Percentiles rank a stretch among this genome's conserved stretches.
Conservation (phyloP, 73 alveolate genomes). For the Paramecium octaurelia region DNA sequence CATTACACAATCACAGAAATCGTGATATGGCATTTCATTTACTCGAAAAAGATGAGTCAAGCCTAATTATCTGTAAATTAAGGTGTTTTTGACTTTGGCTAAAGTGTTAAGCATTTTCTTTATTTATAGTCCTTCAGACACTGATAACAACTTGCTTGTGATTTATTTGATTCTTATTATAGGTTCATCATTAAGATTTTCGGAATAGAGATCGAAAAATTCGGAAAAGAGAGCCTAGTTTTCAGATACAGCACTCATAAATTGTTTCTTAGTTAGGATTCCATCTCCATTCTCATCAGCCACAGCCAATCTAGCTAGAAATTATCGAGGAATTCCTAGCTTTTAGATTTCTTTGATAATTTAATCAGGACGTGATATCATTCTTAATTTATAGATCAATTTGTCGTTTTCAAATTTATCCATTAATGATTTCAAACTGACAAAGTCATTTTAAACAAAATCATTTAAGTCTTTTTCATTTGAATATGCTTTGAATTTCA, state of each 20-base stretch:
- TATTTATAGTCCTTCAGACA: background rate
- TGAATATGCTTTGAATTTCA: conserved; percentile 22
- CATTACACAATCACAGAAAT: background rate
- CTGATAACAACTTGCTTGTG: background rate
- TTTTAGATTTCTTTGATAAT: conserved; percentile 37
- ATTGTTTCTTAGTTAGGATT: conserved; percentile 8
- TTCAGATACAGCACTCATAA: conserved; percentile 15
- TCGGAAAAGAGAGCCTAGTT: conserved; percentile 24
- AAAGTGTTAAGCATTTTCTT: background rate
- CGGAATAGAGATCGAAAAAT: conserved; percentile 41
- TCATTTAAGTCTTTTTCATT: conserved; percentile 35
- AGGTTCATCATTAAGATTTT: background rate
- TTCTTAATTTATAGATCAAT: conserved; percentile 23
- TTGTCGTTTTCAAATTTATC: conserved; percentile 23
- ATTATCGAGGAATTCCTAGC: background rate
- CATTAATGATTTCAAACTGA: background rate
- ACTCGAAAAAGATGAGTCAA: background rate
- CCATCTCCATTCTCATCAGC: conserved; percentile 38
- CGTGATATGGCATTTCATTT: conserved; percentile 20
- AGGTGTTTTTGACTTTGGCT: background rate
- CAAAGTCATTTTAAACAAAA: conserved; percentile 10
- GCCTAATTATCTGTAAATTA: conserved; percentile 16
- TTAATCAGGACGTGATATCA: conserved; percentile 47
- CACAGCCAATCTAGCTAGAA: background rate
- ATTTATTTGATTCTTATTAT: background rate